Evolutionary conservation across 2,329 filamentous ascomycete genomes (phyloP), one percentile per base, ranked within the genome.

Genomic region (Dactylonectria macrodidyma): DNA sequence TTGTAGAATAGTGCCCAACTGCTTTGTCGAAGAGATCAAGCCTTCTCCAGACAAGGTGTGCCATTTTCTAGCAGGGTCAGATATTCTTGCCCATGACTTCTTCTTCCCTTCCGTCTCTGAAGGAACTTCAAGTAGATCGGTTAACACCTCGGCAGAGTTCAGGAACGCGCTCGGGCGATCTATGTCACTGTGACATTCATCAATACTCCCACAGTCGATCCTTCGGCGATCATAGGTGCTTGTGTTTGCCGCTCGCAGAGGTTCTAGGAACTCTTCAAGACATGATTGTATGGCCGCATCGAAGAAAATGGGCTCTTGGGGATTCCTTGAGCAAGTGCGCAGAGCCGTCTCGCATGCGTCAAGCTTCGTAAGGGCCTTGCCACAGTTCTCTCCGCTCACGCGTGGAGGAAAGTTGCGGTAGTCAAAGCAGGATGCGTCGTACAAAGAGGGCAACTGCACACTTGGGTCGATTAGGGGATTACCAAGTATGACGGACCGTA

Each of bases 401-500:
- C 44, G 55, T n/a, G 55, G 38, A 2, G 55, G 55, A 26, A 30
- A 59, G 9, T 19, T 19, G 19, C 55, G 38, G 26, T 34, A 59
- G 3, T 24, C 22, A 16, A 24, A 59, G 55, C 55, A 59, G n/a
- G 36, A 22, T 5, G 44, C 55, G 16, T 59, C 55, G 24, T 46
- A 59, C 19, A 59, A 22, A 3, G 36, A 11, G 7, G 55, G 55
- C 2, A 59, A 7, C 30, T 59, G 55, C 12, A 22, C 24, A 10
- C 19, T 16, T 14, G 55, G 55, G 14, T 59, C n/a, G 19, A 46
- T 46, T 12, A 22, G 48, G 0, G 38, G 38, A 16, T 59, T 59
- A 9, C 55, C 55, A 5, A 59, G 34, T 38, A 59, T 47, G n/a
- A 59, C 47, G 22, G 55, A 59, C 2, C 55, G 38, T 9, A 59